Base-by-base conservation (phyloP, 2,329 filamentous ascomycete genomes). In the Botrytis paeoniae region DNA sequence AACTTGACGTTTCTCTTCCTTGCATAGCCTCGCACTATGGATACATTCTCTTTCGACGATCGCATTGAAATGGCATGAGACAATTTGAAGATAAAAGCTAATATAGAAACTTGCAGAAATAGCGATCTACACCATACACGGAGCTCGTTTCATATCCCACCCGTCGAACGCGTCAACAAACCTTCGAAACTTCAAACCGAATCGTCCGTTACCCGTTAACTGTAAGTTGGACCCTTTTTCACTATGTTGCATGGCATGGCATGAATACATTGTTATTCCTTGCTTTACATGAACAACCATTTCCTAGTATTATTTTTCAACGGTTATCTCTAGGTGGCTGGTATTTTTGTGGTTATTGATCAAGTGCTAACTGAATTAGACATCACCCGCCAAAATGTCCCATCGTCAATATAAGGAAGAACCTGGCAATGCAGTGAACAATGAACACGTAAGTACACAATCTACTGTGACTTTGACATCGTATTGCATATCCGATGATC, bases 381-480 rank as follows among this genome's bases (percentile, higher is more conserved):
- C 37, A n/a, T 10, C 32, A 68, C 18, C 25, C 25, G 32, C 71
- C 75, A 74, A 78, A 73, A 80, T 80, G 79, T 75, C 79, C 48
- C 79, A 81, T 77, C 79, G 78, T 74, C 80, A 80, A 73, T 85
- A 85, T 82, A 86, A 86, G 81, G 83, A 85, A 80, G 84, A 85
- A 75, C 80, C 83, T 35, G 78, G 77, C 70, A 48, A 59, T 63
- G 76, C 78, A 37, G 78, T 78, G 45, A 75, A 77, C 60, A 83
- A 83, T 74, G 83, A 85, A 81, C 81, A 84, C 76, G 85, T 86
- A 81, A 85, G 84, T 84, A 69, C 59, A 54, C 37, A 45, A 29
- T n/a, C 75, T 74, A 74, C 78, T 75, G 73, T 70, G 65, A 35
- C 74, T 51, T 77, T 62, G 54, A 59, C 63, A 51, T 37, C 62